Evolutionary conservation across 331 rosid genomes (phyloP), one percentile per base, ranked within the genome.

Genomic region (Stylosanthes scabra): DNA sequence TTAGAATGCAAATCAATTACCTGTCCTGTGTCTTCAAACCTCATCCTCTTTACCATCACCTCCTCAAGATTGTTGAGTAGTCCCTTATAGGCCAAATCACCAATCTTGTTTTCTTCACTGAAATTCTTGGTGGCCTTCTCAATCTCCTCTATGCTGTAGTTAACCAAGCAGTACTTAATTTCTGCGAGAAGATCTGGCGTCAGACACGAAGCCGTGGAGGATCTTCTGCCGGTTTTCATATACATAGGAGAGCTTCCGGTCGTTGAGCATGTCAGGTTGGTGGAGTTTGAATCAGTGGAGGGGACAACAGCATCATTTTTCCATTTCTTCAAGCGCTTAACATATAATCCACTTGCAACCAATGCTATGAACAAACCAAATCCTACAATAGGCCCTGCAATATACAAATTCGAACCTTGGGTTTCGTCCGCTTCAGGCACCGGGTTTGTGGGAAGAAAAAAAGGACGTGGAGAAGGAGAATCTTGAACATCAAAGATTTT

Each of bases 121-220:
- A 90, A 90, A 73, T 83, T 83, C 13, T 64, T 61, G 9, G 90
- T 85, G 45, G 88, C 90, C 47, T 61, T 86, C 39, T 61, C 66
- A 25, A 88, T 60, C 61, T 86, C 92, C 59, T 88, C 80, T 11
- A 83, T 50, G 81, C 75, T 81, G 77, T 86, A 86, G 56, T 80
- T 86, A 77, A 77, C 75, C 80, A 86, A 59, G 11, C 87, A 78
- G 57, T 86, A 88, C 80, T 90, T 88, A 37, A 88, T 81, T 37
- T 83, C 92, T 13, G 71, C 81, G 12, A 90, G 90, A 85, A 88
- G 61, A 68, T 85, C 97, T 1, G 89, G 91, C 9, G 93, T 88
- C 34, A 88, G 74, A 42, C 93, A 86, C 11, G 87, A 81, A 47
- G 67, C 11, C 16, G 83, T 41, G 3, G 90, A 80, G 61, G 5